A percentile compares a stretch with the other conserved stretches of the same genome.
Evolutionary conservation across 306 rosid species (phyloP).

Genomic region (Abrus pulchellus): DNA sequence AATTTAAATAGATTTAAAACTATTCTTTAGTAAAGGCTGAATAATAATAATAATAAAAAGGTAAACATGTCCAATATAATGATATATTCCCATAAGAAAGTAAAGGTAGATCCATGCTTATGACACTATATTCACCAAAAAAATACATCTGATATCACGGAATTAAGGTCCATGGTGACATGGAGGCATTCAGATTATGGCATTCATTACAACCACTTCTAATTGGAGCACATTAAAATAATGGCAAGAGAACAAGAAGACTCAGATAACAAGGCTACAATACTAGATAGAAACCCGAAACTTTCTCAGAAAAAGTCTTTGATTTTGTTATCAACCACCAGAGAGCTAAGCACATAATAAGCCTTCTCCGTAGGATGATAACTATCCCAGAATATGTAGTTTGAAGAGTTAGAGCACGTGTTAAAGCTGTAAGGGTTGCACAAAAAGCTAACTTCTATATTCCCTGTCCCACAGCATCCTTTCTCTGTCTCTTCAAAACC

Average conservation of each 20-base stretch:
- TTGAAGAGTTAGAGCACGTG: conserved; percentile 57
- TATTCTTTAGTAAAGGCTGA: no score
- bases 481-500: conserved; percentile 67
- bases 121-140: no score
- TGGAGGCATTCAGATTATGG: neutral
- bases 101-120: no score
- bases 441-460: conserved; percentile 64
- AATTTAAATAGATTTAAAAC: no score
- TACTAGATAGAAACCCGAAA: neutral
- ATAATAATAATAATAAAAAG: no score
- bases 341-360: conserved; percentile 52
- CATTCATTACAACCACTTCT: neutral
- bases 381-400: conserved; percentile 82
- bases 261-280: neutral
- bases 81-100: no score
- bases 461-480: conserved; percentile 91
- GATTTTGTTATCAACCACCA: conserved; percentile 52
- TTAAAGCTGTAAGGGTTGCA: conserved; percentile 58
- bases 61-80: no score
- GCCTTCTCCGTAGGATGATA: conserved; percentile 72
- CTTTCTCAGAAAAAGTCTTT: conserved; percentile 55
- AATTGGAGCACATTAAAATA: no score
- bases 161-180: no score
- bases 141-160: no score
- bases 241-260: neutral